Evolutionary conservation across 495 filamentous ascomycete genomes (phyloP).

Genomic region (Podospora anserina): DNA sequence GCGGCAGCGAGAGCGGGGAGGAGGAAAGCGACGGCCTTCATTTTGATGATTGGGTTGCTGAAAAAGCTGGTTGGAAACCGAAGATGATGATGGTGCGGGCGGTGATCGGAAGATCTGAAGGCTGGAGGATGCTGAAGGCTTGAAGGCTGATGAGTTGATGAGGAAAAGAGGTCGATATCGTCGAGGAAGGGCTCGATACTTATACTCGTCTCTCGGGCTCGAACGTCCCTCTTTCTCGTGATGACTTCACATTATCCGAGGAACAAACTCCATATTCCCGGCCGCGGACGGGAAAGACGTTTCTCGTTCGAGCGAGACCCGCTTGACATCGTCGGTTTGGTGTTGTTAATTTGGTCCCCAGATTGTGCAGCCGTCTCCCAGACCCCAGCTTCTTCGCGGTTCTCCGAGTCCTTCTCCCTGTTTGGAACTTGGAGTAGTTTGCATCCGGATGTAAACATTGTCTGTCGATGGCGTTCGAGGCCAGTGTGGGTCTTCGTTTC

Average conservation of each 20-base stretch:
- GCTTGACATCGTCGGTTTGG: constrained; percentile 27
- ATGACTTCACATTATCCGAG: constrained; percentile 13
- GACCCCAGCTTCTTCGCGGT: constrained; percentile 10
- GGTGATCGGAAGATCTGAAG: background rate
- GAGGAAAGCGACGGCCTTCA: constrained; percentile 46
- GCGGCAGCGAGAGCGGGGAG: constrained; percentile 48
- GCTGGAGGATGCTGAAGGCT: constrained; percentile 9
- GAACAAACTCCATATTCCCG: constrained; percentile 20
- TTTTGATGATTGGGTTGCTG: constrained; percentile 31
- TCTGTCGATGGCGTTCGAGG: constrained; percentile 15
- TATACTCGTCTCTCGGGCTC: constrained; percentile 30
- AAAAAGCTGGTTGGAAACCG: constrained; percentile 10
- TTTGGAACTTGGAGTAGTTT: constrained; percentile 18
- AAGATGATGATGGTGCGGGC: constrained; percentile 12
- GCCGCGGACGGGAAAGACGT: constrained; percentile 25
- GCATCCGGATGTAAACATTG: constrained; percentile 20
- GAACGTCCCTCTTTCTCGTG: constrained; percentile 2
- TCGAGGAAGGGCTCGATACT: constrained; percentile 32
- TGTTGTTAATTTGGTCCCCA: constrained; percentile 32
- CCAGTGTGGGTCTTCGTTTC: constrained; percentile 16
- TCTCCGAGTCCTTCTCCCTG: constrained; percentile 8
- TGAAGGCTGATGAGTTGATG: constrained; percentile 29
- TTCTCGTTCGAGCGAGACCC: constrained; percentile 13
- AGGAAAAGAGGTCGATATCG: constrained; percentile 27
- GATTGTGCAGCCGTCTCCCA: constrained; percentile 20